Base-by-base conservation (phyloP, 176 grass and related monocot genomes). In the Lolium perenne region DNA sequence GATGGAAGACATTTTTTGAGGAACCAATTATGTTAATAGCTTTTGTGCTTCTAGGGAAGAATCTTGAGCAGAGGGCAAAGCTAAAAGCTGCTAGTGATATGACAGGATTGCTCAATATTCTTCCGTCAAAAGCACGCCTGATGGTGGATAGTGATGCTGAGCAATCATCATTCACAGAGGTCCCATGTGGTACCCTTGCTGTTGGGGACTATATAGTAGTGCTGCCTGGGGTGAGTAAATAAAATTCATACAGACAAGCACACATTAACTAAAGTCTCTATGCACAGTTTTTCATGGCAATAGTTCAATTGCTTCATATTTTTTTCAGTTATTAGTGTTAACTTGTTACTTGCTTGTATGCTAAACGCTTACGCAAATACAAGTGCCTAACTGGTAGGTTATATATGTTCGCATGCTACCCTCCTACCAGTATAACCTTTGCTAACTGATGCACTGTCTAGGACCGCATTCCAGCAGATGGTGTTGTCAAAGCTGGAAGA, bases 1-100 rank as follows among this genome's bases (percentile, higher is more conserved):
- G 94, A 46, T 99, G 97, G 97, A 95, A 94, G 83, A 96, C 94
- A 81, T 96, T 99, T 88, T 99, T 99, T 85, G 97, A 99, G 82
- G 97, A 99, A 84, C 97, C 92, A 51, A 81, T 99, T 86, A 96
- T 99, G 97, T 72, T 98, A 79, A 96, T 99, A 91, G 97, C 97
- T 92, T 99, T 99, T 76, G 92, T 99, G 81, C 88, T 99, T 68
- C 71, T 99, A 72, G 97, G 97, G 43, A 99, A 96, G 84, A 99
- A 99, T 89, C 92, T 96, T 76, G 97, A 99, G 78, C 93, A 88
- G 78, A 94, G 97, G 88, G 97, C 94, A 6, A 99, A 96, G 66
- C 71, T 99, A 88, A 96, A 99, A 89, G 92, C 94, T 74, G 81
- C 94, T 47, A 99, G 97, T 91, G 97, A 99, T 87, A 99, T 99